phyloP scores from a whole-genome alignment of 140 eudicot genomes.

The Stevia rebaudiana region DNA sequence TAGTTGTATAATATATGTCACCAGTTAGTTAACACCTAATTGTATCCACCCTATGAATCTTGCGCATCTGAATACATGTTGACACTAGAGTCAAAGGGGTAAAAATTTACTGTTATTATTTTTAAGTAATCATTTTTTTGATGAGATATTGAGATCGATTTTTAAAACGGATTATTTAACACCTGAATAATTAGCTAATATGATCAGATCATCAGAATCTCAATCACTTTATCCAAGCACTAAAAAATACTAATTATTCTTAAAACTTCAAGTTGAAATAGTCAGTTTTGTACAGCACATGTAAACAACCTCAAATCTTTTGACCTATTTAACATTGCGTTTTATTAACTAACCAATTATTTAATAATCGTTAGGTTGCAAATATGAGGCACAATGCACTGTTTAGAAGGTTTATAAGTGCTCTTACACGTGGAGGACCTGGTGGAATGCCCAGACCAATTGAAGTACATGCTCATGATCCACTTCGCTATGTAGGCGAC shows the following conservation, averaged over 20 bases:
- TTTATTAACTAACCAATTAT: background rate
- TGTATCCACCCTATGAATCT: too few species aligned
- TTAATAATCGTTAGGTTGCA: slow-evolving; percentile 53
- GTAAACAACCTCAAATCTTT: background rate
- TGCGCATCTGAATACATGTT: too few species aligned
- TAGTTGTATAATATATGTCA: too few species aligned
- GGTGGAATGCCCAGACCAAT: slow-evolving; percentile 99
- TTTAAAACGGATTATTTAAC: background rate
- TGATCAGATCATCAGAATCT: too few species aligned
- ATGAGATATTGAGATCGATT: background rate
- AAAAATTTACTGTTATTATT: background rate
- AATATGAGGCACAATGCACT: slow-evolving; percentile 96
- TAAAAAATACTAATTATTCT: background rate
- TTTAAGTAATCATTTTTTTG: background rate
- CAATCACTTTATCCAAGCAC: background rate
- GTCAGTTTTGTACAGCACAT: background rate
- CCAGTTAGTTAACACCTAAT: too few species aligned
- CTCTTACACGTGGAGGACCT: slow-evolving; percentile 99
- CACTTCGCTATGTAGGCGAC: slow-evolving; percentile 97
- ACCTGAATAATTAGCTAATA: background rate
- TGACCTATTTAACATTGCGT: background rate
- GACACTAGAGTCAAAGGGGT: background rate
- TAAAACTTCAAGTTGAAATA: background rate
- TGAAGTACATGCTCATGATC: slow-evolving; percentile 98
- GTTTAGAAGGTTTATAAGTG: slow-evolving; percentile 89